Evolutionary conservation across 495 filamentous ascomycete genomes (phyloP).

Genomic region (Penicillium subrubescens): DNA sequence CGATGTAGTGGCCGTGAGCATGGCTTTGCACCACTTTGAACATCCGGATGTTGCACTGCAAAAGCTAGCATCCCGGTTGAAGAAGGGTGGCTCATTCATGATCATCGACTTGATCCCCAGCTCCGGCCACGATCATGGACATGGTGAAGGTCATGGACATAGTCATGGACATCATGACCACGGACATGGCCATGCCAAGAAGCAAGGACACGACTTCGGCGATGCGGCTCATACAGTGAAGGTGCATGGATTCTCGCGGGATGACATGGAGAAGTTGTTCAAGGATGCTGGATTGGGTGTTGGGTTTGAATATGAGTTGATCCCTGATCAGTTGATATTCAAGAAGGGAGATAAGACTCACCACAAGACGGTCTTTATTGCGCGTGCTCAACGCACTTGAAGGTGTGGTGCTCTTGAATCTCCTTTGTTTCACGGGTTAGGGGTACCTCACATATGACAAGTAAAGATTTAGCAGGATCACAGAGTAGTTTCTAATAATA

Average conservation of each 20-base stretch:
- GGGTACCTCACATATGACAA: not conserved
- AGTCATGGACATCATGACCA: constrained; percentile 22
- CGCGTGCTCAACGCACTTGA: constrained; percentile 34
- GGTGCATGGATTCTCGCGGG: constrained; percentile 59
- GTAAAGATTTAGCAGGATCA: not conserved
- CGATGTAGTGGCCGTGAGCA: constrained; percentile 64
- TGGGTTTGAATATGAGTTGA: constrained; percentile 43
- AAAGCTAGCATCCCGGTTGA: constrained; percentile 60
- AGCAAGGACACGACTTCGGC: not conserved
- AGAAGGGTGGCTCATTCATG: constrained; percentile 62
- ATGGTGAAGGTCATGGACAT: constrained; percentile 22
- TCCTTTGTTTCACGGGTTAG: not conserved
- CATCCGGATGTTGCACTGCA: constrained; percentile 57
- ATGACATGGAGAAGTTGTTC: constrained; percentile 55
- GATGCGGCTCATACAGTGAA: constrained; percentile 33
- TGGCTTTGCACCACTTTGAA: constrained; percentile 75
- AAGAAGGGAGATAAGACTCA: constrained; percentile 27
- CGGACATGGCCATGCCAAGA: constrained; percentile 10
- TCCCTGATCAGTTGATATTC: constrained; percentile 35
- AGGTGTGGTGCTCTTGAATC: not conserved
- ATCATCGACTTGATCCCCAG: constrained; percentile 64
- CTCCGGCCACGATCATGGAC: constrained; percentile 20
- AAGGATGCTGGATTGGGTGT: constrained; percentile 49
- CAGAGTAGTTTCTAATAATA: no score
- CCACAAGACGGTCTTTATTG: constrained; percentile 39